Base-by-base conservation (phyloP, 768 basidiomycete species). In the Lyophyllum shimeji region DNA sequence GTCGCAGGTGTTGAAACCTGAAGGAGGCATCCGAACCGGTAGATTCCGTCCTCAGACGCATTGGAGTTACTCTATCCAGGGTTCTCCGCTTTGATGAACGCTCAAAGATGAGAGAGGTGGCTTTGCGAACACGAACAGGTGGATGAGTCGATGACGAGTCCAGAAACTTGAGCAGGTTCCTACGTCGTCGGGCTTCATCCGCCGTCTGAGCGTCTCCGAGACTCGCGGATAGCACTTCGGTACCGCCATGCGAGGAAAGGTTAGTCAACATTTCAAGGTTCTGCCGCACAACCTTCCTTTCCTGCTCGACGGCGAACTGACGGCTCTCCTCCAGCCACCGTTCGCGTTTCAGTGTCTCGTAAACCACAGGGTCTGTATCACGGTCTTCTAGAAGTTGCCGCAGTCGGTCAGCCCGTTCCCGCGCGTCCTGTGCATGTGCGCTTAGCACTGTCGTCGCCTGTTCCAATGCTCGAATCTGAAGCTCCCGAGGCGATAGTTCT, bases 261-360 rank as follows among this genome's bases (percentile, higher is more conserved):
- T 62, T 47, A 33, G 53, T 56, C 51, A 77, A 57, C 42, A 59
- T 65, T 40, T 62, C 58, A 31, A 81, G 62, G 34, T 75, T 73
- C 56, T 71, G 68, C 53, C 67, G 67, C 53, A 80, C 55, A 23
- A 52, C 57, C 59, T 73, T 69, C 25, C 71, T 65, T 53, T 82
- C 71, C 47, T 72, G 61, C 52, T 73, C 68, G 18, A 72, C 70
- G 20, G 67, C 71, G 27, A 59, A 51, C 52, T 74, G 73, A 53
- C 75, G 69, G 57, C 73, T 74, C 60, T 84, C 82, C 56, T 79
- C 77, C 67, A 76, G 69, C 82, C 81, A 83, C 27, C 79, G 74
- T 47, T 81, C 73, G 1, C 72, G 73, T 56, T 81, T 75, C 39
- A 80, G 66, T 8, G 72, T 56, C 54, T 68, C 65, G 55, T 74